Conservation (phyloP, 2,329 filamentous ascomycete species). For the Alternaria infectoria region DNA sequence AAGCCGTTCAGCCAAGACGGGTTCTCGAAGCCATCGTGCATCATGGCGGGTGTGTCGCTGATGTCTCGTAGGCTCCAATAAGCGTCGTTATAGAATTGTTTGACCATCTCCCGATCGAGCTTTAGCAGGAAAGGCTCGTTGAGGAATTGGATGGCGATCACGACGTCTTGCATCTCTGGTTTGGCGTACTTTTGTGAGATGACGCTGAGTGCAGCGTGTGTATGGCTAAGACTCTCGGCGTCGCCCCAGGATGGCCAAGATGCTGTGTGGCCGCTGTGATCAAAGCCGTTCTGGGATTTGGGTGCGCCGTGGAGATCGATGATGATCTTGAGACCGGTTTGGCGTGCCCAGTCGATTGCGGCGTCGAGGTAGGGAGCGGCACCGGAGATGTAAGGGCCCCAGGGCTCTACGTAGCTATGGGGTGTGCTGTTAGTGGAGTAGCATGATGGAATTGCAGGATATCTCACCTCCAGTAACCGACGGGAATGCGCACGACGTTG, state of each 20-base stretch:
- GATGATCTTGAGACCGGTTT: slow-evolving; percentile 60
- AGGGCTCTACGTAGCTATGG: slow-evolving; percentile 34
- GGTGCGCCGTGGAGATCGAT: slow-evolving; percentile 62
- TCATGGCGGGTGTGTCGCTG: slow-evolving; percentile 57
- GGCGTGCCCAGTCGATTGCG: slow-evolving; percentile 63
- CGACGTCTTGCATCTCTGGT: slow-evolving; percentile 61
- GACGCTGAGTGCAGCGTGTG: slow-evolving; percentile 61
- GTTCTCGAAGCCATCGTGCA: slow-evolving; percentile 64
- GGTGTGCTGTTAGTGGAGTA: no score
- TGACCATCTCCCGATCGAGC: slow-evolving; percentile 54
- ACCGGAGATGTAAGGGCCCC: slow-evolving; percentile 58
- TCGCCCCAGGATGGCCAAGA: slow-evolving; percentile 54
- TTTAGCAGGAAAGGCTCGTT: slow-evolving; percentile 63
- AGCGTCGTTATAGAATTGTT: slow-evolving; percentile 62
- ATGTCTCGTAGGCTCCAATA: slow-evolving; percentile 57
- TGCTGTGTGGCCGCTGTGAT: slow-evolving; percentile 63
- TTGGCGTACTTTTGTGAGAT: slow-evolving; percentile 64
- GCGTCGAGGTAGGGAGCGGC: slow-evolving; percentile 61
- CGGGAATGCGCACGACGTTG: slow-evolving; percentile 65
- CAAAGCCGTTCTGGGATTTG: slow-evolving; percentile 66
- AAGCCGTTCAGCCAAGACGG: slow-evolving; percentile 66
- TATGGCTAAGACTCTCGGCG: slow-evolving; percentile 56
- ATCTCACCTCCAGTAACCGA: slow-evolving; percentile 65
- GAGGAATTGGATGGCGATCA: slow-evolving; percentile 63
- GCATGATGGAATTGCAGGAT: no score